phyloP scores from a whole-genome alignment of 78 protist species.

The Dictyostelium brefeldianum region DNA sequence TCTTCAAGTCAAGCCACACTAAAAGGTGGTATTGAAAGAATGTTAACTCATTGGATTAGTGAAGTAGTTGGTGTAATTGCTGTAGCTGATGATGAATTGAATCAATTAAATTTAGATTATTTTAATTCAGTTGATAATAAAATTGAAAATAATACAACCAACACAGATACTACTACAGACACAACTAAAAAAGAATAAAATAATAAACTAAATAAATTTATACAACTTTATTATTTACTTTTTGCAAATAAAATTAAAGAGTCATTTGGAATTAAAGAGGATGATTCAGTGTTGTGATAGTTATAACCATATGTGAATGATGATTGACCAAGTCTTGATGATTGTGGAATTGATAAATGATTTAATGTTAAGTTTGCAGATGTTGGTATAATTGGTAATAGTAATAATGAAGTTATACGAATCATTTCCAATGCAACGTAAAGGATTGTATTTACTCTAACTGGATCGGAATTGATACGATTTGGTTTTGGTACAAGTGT shows the following conservation, averaged over 20 bases:
- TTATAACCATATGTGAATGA: slow-evolving; percentile 13
- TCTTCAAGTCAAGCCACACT: slow-evolving; percentile 90
- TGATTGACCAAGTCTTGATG: background rate
- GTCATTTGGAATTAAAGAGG: background rate
- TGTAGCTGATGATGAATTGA: slow-evolving; percentile 59
- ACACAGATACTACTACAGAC: background rate
- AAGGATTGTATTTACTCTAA: slow-evolving; percentile 18
- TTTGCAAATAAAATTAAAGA: slow-evolving; percentile 14
- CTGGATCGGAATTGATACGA: slow-evolving; percentile 21
- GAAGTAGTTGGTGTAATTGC: slow-evolving; percentile 85
- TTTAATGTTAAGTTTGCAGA: slow-evolving; percentile 31
- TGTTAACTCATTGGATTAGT: slow-evolving; percentile 95
- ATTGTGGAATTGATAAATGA: slow-evolving; percentile 25
- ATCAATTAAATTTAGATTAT: slow-evolving; percentile 54
- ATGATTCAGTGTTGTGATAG: background rate
- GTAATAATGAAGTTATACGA: slow-evolving; percentile 33
- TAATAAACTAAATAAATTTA: too few relatives aligned
- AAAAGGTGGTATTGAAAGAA: slow-evolving; percentile 93
- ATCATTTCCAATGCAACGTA: slow-evolving; percentile 61
- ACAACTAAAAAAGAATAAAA: background rate
- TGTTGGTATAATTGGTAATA: slow-evolving; percentile 64
- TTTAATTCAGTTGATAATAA: slow-evolving; percentile 47
- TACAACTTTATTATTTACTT: too few relatives aligned
- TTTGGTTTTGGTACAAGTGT: slow-evolving; percentile 72
- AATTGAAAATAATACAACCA: background rate